Evolutionary conservation across 345 rosid genomes (phyloP).

Genomic region (Camelina neglecta): DNA sequence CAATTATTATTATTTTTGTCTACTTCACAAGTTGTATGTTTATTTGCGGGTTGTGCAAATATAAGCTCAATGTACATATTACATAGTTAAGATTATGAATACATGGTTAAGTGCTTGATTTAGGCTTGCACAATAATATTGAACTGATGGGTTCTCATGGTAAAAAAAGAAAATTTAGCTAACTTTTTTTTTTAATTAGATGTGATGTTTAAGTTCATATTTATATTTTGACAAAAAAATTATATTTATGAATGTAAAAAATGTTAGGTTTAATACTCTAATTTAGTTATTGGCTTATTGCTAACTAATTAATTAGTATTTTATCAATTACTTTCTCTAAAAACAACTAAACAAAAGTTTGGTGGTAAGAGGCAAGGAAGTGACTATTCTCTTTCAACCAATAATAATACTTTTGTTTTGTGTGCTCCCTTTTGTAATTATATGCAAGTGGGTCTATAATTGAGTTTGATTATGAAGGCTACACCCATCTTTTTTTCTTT

Average conservation of each 20-base stretch:
- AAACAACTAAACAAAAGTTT: constrained; percentile 17
- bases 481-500: not conserved
- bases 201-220: not conserved
- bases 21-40: not conserved
- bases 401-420: constrained; percentile 37
- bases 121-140: not conserved
- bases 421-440: constrained; percentile 37
- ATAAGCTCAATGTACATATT: not conserved
- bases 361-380: constrained; percentile 27
- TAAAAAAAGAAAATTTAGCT: not conserved
- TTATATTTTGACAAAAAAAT: too few species aligned
- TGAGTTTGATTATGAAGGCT: constrained; percentile 40
- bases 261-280: not conserved
- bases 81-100: not conserved
- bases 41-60: not conserved
- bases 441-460: constrained; percentile 46
- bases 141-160: not conserved
- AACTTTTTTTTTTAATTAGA: not conserved
- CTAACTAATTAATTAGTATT: not conserved
- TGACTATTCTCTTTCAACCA: constrained; percentile 39
- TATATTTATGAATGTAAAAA: not conserved
- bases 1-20: not conserved
- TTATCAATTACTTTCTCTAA: not conserved
- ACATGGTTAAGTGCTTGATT: not conserved
- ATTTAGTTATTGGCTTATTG: not conserved